Evolutionary conservation across 164 flowering plant genomes (phyloP), one percentile per base, ranked within the genome.

Genomic region (Buxus sempervirens): DNA sequence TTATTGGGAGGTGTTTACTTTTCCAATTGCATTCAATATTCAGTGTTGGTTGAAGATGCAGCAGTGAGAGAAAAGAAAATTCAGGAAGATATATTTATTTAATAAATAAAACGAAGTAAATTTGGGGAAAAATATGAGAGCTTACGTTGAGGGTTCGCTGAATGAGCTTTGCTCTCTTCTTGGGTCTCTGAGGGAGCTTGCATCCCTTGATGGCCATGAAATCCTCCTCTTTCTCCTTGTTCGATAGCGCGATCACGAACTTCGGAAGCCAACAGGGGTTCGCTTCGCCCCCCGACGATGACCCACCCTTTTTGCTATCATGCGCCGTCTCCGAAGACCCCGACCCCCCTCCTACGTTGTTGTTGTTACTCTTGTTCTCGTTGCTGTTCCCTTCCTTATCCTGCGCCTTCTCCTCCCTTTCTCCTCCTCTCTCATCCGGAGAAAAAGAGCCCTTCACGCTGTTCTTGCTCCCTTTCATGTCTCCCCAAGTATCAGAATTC

Each of bases 221-320:
- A 76, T 93, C 98, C 70, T 93, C 98, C 70, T 93, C 98, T 64
- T 93, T 93, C 83, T 93, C 98, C 68, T 93, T 88, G 60, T 83
- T 89, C 6, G 98, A 88, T 48, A 93, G 74, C 15, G 86, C 87
- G 62, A 93, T 86, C 84, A 77, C 85, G 69, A 93, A 87, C 75
- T 86, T 91, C 20, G 95, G 91, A 5, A 92, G 91, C 97, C 97
- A 93, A n/a, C n/a, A n/a, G n/a, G n/a, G n/a, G n/a, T n/a, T n/a
- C n/a, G n/a, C n/a, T n/a, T n/a, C n/a, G n/a, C n/a, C n/a, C n/a
- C n/a, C n/a, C n/a, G n/a, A 86, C 9, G 94, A 87, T 9, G 97
- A 85, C 62, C 93, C 93, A 7, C 77, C 80, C 58, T 84, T 88
- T 65, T 82, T 85, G 73, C 81, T 82, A 62, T 88, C 90, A 22